phyloP scores from a whole-genome alignment of 257 asterid genomes.

The Fraxinus anomala region DNA sequence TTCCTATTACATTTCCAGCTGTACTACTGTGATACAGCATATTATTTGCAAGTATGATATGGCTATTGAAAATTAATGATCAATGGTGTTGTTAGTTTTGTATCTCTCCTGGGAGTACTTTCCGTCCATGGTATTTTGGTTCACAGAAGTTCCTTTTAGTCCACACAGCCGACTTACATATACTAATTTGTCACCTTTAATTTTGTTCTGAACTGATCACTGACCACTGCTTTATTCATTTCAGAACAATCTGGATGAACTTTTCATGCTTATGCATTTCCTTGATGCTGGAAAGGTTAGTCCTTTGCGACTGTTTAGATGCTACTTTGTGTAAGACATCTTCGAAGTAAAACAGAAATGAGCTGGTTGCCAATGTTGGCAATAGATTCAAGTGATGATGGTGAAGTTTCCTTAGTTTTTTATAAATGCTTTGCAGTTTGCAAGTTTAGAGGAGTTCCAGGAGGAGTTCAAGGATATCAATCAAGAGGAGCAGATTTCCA shows the following conservation, averaged over 20 bases:
- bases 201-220: neutral
- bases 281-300: conserved; percentile 99
- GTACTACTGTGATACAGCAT: neutral
- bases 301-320: conserved; percentile 25
- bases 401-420: conserved; percentile 5
- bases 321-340: conserved; percentile 14
- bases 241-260: conserved; percentile 99
- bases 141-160: conserved; percentile 14
- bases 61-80: neutral
- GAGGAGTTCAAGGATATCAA: conserved; percentile 97
- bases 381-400: neutral
- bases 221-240: conserved; percentile 37
- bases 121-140: conserved; percentile 16
- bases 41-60: neutral
- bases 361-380: conserved; percentile 6
- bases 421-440: conserved; percentile 63
- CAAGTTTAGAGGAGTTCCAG: conserved; percentile 91
- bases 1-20: neutral
- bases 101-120: conserved; percentile 11
- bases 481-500: conserved; percentile 96
- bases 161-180: conserved; percentile 4
- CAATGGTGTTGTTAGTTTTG: conserved; percentile 9
- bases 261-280: conserved; percentile 99
- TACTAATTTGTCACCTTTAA: neutral
- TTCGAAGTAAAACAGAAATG: conserved; percentile 21